A percentile compares a stretch with the other conserved stretches of the same genome.
Conservation (phyloP, 106 monocot species). For the Dendrobium nobile region DNA sequence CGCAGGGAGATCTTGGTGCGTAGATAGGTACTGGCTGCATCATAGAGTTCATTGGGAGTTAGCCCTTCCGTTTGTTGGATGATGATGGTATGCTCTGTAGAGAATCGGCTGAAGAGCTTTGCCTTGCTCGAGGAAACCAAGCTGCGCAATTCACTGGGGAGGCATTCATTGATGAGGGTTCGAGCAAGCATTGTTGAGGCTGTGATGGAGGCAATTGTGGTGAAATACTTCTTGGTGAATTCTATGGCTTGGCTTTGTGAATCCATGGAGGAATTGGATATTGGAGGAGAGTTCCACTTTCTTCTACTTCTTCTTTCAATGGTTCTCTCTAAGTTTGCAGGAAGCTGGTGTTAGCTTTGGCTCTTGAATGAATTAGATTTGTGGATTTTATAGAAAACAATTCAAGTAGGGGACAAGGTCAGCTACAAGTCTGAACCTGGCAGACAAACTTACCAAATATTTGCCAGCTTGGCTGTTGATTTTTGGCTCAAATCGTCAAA, state of each 20-base stretch:
- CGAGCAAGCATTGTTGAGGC: constrained; percentile 14
- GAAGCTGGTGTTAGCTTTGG: not conserved
- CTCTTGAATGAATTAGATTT: not conserved
- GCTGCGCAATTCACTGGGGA: constrained; percentile 16
- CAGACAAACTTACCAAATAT: no score
- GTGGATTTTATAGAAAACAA: not conserved
- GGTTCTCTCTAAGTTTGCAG: no score
- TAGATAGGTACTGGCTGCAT: constrained; percentile 16
- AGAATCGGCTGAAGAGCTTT: not conserved
- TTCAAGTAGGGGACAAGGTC: no score
- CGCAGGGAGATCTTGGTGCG: constrained; percentile 1
- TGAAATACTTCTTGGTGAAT: constrained; percentile 11
- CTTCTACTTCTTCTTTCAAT: no score
- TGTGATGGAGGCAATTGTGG: constrained; percentile 10
- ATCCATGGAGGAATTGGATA: constrained; percentile 3
- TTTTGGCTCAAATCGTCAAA: no score
- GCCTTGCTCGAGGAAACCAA: constrained; percentile 5
- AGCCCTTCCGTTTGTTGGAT: constrained; percentile 16
- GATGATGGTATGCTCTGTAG: constrained; percentile 15
- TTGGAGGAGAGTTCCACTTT: no score
- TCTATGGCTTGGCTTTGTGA: not conserved
- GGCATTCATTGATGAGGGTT: constrained; percentile 16
- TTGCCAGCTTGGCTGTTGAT: no score
- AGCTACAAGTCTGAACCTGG: no score
- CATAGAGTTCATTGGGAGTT: constrained; percentile 14